Conservation (phyloP, 225 moss, liverwort and hornwort genomes). For the Polytrichum formosum region DNA sequence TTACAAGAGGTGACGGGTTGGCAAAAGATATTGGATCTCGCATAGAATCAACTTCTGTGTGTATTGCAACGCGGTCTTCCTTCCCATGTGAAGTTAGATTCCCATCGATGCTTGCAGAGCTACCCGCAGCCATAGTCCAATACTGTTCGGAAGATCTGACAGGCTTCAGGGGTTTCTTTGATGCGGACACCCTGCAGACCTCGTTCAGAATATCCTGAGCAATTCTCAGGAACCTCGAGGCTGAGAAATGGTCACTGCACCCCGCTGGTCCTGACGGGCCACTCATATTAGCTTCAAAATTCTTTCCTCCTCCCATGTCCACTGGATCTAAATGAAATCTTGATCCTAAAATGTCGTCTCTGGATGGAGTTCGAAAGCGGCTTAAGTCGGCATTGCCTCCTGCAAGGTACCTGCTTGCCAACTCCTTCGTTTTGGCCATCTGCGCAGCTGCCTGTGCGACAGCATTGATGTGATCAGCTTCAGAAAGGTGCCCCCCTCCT, state of each 20-base stretch:
- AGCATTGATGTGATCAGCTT: slow-evolving; percentile 30
- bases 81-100: slow-evolving; percentile 20
- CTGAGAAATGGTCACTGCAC: slow-evolving; percentile 19
- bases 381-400: slow-evolving; percentile 44
- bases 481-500: slow-evolving; percentile 33
- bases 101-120: slow-evolving; percentile 27
- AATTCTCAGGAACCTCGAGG: slow-evolving; percentile 34
- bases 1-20: slow-evolving; percentile 24
- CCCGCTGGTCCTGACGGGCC: slow-evolving; percentile 11
- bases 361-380: slow-evolving; percentile 49
- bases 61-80: slow-evolving; percentile 21
- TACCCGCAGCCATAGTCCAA: slow-evolving; percentile 23
- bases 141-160: slow-evolving; percentile 28
- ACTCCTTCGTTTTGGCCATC: slow-evolving; percentile 52
- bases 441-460: slow-evolving; percentile 51
- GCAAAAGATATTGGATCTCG: slow-evolving; percentile 25
- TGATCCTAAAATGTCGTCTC: slow-evolving; percentile 32
- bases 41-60: slow-evolving; percentile 21
- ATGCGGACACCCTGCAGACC: slow-evolving; percentile 46
- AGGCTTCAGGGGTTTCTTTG: slow-evolving; percentile 34
- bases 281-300: slow-evolving; percentile 17
- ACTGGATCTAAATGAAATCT: slow-evolving; percentile 31
- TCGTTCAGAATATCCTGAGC: slow-evolving; percentile 54
- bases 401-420: slow-evolving; percentile 42
- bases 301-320: slow-evolving; percentile 21